Percentiles rank a stretch among this genome's conserved stretches.
These are phyloP conservation scores for Arctostaphylos glauca DNA, from an alignment of 148 eudicot species.

Conservation along the genomic window DNA sequence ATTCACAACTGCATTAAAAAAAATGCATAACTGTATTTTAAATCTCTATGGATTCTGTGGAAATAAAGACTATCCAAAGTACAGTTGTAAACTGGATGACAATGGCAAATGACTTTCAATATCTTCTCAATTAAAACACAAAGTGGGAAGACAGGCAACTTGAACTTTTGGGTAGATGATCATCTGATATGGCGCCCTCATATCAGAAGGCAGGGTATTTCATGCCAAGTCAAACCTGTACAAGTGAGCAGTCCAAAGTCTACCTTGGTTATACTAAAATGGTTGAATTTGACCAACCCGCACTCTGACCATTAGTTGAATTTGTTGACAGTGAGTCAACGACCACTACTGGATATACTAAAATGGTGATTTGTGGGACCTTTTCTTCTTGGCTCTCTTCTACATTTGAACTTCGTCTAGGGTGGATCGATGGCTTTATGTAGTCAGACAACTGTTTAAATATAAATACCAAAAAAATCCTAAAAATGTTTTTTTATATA, in stretches of 20 bases:
- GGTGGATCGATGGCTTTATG: too few species aligned
- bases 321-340: too few species aligned
- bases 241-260: not conserved
- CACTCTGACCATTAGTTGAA: too few species aligned
- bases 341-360: too few species aligned
- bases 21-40: not conserved
- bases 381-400: too few species aligned
- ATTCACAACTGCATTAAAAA: not conserved
- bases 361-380: too few species aligned
- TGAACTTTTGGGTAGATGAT: not conserved
- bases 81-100: not conserved
- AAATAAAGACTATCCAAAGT: not conserved
- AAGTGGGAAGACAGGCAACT: not conserved
- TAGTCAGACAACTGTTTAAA: too few species aligned
- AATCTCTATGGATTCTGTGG: not conserved
- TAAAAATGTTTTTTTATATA: too few species aligned
- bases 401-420: too few species aligned
- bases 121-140: not conserved
- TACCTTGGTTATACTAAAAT: not conserved
- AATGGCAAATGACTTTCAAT: not conserved
- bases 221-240: not conserved
- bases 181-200: not conserved
- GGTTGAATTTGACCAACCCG: too few species aligned
- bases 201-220: not conserved
- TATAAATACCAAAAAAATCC: too few species aligned